Base-by-base conservation (phyloP, 179 eudicot genomes). In the Beta corolliflora region DNA sequence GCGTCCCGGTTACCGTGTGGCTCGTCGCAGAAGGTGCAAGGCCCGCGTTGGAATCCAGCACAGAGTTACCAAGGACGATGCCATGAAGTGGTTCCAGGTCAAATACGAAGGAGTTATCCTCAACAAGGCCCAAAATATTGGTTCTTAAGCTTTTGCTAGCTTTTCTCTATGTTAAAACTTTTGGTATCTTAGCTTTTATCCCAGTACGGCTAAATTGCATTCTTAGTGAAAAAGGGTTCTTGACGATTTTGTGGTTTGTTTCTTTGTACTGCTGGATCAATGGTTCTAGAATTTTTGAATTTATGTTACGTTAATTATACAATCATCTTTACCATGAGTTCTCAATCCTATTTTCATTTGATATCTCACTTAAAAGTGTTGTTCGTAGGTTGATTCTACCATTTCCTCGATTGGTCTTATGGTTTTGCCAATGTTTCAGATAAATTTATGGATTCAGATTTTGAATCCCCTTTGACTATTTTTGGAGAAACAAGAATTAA, bases 61-160 rank as follows among this genome's bases (percentile, higher is more conserved):
- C 88, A 81, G 96, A 79, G 96, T 92, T 29, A 92, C 96, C 53
- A 92, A 91, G 83, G 93, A 91, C 1, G 96, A 92, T 83, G 87
- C 93, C 72, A 92, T 92, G 96, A 92, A 92, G 86, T 92, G 96
- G 96, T 92, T 92, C 89, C 96, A 92, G 82, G 90, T 89, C 84
- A 92, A 92, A 78, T 92, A 92, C 7, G 96, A 92, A 78, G 96
- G 96, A 70, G 93, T 92, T 4, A 92, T 92, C 89, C 88, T 92
- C 46, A 92, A 92, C 93, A 92, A 92, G 82, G 79, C 96, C 23
- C 92, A 90, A 9, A 89, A 84, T 46, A 6, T 64, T 53, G 79
- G 71, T 31, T 48, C 84, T 77, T 84, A 84, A 65, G 52, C 36
- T 54, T 55, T 45, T 65, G 18, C 16, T 12, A 29, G 29, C 1